Evolutionary conservation across 1,139 yeast genomes (phyloP).

Genomic region (Pichia sp.): DNA sequence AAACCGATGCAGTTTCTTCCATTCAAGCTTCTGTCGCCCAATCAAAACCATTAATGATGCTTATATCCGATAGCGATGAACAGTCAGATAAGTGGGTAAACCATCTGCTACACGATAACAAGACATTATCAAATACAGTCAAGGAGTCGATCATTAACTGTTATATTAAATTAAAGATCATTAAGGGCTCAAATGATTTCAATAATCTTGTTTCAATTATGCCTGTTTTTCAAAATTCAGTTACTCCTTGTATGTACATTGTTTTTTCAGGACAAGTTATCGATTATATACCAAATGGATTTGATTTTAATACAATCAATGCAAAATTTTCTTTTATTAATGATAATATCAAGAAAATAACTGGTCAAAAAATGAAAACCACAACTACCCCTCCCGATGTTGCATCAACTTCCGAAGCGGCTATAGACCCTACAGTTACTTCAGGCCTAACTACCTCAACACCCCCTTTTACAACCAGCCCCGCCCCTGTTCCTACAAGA

Average conservation of each 20-base stretch:
- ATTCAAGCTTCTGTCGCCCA: slow-evolving; percentile 34
- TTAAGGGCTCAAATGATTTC: slow-evolving; percentile 42
- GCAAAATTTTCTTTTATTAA: slow-evolving; percentile 24
- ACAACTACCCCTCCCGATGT: not conserved
- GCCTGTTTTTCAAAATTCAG: slow-evolving; percentile 39
- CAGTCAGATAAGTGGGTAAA: slow-evolving; percentile 24
- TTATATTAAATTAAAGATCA: slow-evolving; percentile 41
- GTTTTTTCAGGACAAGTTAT: slow-evolving; percentile 41
- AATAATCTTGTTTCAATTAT: slow-evolving; percentile 45
- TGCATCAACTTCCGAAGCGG: not conserved
- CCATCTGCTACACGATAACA: slow-evolving; percentile 12
- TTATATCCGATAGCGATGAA: slow-evolving; percentile 26
- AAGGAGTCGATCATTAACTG: slow-evolving; percentile 11
- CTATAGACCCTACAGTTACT: too few relatives aligned
- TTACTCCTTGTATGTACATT: slow-evolving; percentile 36
- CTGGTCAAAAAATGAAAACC: not conserved
- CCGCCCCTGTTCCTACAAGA: not conserved
- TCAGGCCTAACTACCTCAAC: too few relatives aligned
- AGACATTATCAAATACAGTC: slow-evolving; percentile 9
- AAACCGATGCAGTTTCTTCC: slow-evolving; percentile 20
- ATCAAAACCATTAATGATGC: slow-evolving; percentile 39
- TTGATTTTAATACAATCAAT: slow-evolving; percentile 27
- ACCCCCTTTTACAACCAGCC: not conserved
- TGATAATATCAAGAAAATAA: slow-evolving; percentile 1
- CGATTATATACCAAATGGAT: slow-evolving; percentile 34